Evolutionary conservation across 805 yeast species (phyloP).

Genomic region (Wickerhamomyces rabaulensis): DNA sequence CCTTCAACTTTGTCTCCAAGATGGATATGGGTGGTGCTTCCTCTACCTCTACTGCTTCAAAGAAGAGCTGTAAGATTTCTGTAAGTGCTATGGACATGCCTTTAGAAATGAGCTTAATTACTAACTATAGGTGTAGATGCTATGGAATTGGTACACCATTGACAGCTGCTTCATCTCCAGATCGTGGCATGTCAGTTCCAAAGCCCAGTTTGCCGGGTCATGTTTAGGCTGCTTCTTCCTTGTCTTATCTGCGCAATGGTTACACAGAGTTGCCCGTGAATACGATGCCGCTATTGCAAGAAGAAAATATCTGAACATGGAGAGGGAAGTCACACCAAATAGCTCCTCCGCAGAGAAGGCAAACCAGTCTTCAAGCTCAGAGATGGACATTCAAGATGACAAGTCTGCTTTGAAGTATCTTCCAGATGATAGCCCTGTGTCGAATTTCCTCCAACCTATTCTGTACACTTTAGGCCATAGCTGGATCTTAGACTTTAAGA

Average conservation of each 20-base stretch:
- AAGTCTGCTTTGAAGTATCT: constrained; percentile 12
- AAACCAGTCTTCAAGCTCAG: not conserved
- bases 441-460: constrained; percentile 19
- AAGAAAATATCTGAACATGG: constrained; percentile 16
- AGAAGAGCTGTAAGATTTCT: constrained; percentile 26
- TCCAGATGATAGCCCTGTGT: constrained; percentile 9
- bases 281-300: constrained; percentile 37
- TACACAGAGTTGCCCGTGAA: constrained; percentile 50
- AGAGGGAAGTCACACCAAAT: constrained; percentile 1
- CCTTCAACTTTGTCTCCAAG: constrained; percentile 10
- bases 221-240: constrained; percentile 64
- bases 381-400: constrained; percentile 4
- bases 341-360: constrained; percentile 2
- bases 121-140: constrained; percentile 33
- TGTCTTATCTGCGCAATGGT: constrained; percentile 52
- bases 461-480: constrained; percentile 22
- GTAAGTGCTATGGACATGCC: constrained; percentile 8
- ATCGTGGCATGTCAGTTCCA: constrained; percentile 56
- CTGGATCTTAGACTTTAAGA: constrained; percentile 22
- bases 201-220: constrained; percentile 66
- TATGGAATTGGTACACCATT: constrained; percentile 72
- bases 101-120: not conserved
- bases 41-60: too few species aligned
- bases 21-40: constrained; percentile 15
- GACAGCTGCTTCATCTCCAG: constrained; percentile 60